These are phyloP conservation scores for Suhomyces bolitotheri DNA, from an alignment of 1,139 yeast genomes.

Conservation along the genomic window DNA sequence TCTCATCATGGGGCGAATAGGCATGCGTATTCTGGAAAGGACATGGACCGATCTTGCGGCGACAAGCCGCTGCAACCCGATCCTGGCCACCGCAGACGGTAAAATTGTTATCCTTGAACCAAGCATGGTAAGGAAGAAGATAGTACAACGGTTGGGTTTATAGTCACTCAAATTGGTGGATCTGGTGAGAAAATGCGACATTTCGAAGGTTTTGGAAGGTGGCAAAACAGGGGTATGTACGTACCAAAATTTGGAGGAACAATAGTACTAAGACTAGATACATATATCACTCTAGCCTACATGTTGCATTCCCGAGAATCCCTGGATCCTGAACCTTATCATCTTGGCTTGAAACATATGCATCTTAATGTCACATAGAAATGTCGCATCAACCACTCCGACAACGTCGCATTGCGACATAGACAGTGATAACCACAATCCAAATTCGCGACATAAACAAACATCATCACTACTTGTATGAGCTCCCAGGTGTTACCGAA, in stretches of 20 bases:
- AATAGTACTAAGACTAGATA: too few relatives aligned
- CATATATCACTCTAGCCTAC: too few relatives aligned
- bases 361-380: too few relatives aligned
- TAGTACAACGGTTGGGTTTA: background rate
- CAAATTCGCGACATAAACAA: conserved; percentile 8
- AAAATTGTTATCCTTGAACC: conserved; percentile 5
- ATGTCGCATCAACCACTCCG: too few relatives aligned
- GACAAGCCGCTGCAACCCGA: conserved; percentile 3
- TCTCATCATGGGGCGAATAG: background rate
- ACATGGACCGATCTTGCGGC: conserved; percentile 4
- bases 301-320: too few relatives aligned
- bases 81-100: conserved; percentile 4
- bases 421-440: too few relatives aligned
- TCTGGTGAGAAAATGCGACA: conserved; percentile 4
- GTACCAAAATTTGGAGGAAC: too few relatives aligned
- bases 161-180: background rate
- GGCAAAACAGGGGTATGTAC: background rate
- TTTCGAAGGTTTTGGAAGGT: conserved; percentile 3
- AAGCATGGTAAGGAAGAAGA: conserved; percentile 5
- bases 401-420: too few relatives aligned
- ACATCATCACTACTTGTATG: conserved; percentile 9
- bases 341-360: too few relatives aligned
- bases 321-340: too few relatives aligned
- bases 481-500: conserved; percentile 18
- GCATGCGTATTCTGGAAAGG: conserved; percentile 1